Conservation (phyloP, 257 asterid species). For the Salvia splendens region DNA sequence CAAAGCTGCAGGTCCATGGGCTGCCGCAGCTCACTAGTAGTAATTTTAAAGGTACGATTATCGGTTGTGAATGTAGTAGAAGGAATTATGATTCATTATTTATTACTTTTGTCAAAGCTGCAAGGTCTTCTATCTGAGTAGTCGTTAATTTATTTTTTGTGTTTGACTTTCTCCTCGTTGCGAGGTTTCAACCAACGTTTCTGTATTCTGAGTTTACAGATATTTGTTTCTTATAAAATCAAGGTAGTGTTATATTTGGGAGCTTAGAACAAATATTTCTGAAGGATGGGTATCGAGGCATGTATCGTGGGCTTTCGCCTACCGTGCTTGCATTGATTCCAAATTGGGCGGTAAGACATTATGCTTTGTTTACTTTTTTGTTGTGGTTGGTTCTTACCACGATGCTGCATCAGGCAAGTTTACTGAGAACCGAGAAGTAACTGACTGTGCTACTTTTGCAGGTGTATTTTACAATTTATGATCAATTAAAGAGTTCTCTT, state of each 20-base stretch:
- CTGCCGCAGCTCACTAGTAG: constrained; percentile 61
- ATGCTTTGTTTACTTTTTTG: constrained; percentile 5
- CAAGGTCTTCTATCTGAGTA: constrained; percentile 10
- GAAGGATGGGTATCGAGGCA: constrained; percentile 89
- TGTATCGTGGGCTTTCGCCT: constrained; percentile 97
- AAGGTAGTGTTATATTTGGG: constrained; percentile 88
- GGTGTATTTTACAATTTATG: constrained; percentile 94
- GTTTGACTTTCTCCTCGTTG: neutral
- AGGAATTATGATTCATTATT: neutral
- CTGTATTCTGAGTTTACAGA: constrained; percentile 12
- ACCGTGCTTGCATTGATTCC: constrained; percentile 93
- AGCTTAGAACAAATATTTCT: constrained; percentile 80
- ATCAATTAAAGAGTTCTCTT: constrained; percentile 73
- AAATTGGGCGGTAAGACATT: constrained; percentile 84
- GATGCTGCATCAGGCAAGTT: constrained; percentile 22
- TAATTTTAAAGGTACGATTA: constrained; percentile 68
- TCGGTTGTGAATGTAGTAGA: neutral
- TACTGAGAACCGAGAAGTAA: constrained; percentile 21
- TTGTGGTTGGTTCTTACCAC: neutral
- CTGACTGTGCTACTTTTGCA: constrained; percentile 42
- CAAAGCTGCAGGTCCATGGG: constrained; percentile 96
- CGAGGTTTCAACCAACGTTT: neutral
- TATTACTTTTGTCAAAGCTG: constrained; percentile 14
- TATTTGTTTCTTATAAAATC: constrained; percentile 29
- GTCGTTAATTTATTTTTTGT: neutral